Base-by-base conservation (phyloP, 495 filamentous ascomycete genomes). In the Lepidopterella palustris region DNA sequence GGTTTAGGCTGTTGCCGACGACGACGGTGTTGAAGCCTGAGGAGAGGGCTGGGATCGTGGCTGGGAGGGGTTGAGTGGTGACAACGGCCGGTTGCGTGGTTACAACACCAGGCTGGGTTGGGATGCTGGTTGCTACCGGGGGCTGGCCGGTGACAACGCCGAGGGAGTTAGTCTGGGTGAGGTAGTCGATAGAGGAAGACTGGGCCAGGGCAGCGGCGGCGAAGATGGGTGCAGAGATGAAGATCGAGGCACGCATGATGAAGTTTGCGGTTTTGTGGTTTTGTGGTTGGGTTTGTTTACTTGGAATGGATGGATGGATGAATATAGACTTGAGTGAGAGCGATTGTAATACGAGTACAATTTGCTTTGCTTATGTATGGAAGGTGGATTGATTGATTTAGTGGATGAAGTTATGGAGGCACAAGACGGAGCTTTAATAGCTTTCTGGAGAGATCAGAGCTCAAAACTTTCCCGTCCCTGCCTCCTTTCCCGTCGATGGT, bases 61-160 rank as follows among this genome's bases (percentile, higher is more conserved):
- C 57, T 6, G 57, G 23, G 28, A 18, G 10, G 15, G 52, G 52
- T 23, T 54, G 52, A 10, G 52, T 26, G 20, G 76, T 74, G 26
- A 75, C 76, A 56, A 73, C 74, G 25, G 69, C 48, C 25, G 75
- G 60, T 65, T 77, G 76, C 20, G 69, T 72, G 21, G 78, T 80
- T 42, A 72, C 75, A 15, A 68, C 77, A 5, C 67, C 35, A 18
- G 79, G 75, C 61, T 64, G 68, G 18, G 50, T 53, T 40, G 77
- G 74, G 56, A 77, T 74, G 8, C 58, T 56, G 26, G 66, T 68
- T 1, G 54, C 57, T 21, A 60, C 53, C 24, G 55, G 39, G 25
- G 70, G 70, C 61, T 55, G 31, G 68, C 80, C 80, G 48, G 82
- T 85, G 31, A 83, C 75, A 25, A 82, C 80, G 62, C 81, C 79